A percentile compares a stretch with the other conserved stretches of the same genome.
These are phyloP conservation scores for Moniliella sp. DNA, from an alignment of 1,284 basidiomycete genomes.

Conservation along the genomic window DNA sequence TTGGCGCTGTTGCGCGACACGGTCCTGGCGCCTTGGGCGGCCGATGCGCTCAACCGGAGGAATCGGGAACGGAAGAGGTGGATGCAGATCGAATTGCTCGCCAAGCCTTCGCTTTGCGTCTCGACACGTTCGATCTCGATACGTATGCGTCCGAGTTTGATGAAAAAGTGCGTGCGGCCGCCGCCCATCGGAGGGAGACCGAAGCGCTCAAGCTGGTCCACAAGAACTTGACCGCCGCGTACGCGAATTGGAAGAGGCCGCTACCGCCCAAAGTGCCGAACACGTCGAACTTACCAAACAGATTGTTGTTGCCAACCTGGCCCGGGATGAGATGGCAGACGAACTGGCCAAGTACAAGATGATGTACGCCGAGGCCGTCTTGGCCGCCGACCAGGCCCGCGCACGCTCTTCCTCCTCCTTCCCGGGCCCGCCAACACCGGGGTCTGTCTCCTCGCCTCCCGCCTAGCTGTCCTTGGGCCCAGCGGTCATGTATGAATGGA, in stretches of 20 bases:
- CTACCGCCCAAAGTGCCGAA: conserved; percentile 17
- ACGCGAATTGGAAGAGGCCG: conserved; percentile 22
- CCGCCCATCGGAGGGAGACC: conserved; percentile 22
- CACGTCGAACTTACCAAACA: conserved; percentile 28
- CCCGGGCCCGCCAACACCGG: no score
- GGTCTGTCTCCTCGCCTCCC: no score
- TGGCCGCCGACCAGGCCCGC: conserved; percentile 2
- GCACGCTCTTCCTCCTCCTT: no score
- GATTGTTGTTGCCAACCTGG: conserved; percentile 6
- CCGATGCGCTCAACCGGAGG: no score
- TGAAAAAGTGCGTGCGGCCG: conserved; percentile 16
- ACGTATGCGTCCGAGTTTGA: conserved; percentile 25
- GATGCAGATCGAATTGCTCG: no score
- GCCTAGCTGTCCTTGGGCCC: no score
- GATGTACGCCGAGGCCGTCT: conserved; percentile 23
- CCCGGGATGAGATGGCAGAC: conserved; percentile 31
- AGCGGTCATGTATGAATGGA: no score
- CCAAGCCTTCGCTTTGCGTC: conserved; percentile 26
- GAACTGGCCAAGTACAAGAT: conserved; percentile 27
- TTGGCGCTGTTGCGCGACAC: conserved; percentile 18
- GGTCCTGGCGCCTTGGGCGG: no score
- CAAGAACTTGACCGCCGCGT: conserved; percentile 19
- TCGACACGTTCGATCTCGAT: conserved; percentile 22
- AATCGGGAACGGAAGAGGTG: no score
- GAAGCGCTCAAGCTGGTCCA: conserved; percentile 27